A percentile compares a stretch with the other conserved stretches of the same genome.
These are phyloP conservation scores for Willaertia magna DNA, from an alignment of 208 protist species.

Conservation along the genomic window DNA sequence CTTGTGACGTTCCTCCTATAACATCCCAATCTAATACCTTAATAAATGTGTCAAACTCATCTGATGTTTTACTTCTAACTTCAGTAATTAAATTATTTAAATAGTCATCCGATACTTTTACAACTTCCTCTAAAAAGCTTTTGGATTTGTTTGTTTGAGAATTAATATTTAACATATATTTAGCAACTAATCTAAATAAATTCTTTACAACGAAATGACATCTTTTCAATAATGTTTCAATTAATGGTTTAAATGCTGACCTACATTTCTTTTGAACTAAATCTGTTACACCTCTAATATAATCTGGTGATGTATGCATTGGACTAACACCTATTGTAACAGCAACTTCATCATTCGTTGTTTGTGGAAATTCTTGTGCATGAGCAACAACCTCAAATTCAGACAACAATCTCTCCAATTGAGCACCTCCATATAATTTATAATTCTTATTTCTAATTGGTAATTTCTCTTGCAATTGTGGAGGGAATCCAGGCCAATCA, in stretches of 20 bases:
- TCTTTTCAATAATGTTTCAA: conserved; percentile 29
- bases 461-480: conserved; percentile 23
- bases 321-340: conserved; percentile 35
- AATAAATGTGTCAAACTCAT: conserved; percentile 46
- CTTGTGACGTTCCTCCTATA: background rate
- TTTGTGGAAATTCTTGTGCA: conserved; percentile 35
- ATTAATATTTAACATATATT: background rate
- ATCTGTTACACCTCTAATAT: conserved; percentile 24
- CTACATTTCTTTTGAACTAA: conserved; percentile 27
- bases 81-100: conserved; percentile 24
- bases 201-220: conserved; percentile 32
- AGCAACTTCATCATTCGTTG: conserved; percentile 39
- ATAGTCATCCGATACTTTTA: conserved; percentile 20
- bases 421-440: conserved; percentile 39
- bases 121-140: conserved; percentile 29
- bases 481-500: conserved; percentile 26
- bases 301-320: conserved; percentile 35
- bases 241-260: conserved; percentile 27
- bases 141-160: conserved; percentile 20
- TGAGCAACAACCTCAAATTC: conserved; percentile 46
- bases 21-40: conserved; percentile 45
- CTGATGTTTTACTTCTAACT: conserved; percentile 21
- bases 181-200: conserved; percentile 28
- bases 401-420: conserved; percentile 38
- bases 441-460: conserved; percentile 31